Percentiles rank a stretch among this genome's conserved stretches.
phyloP scores from a whole-genome alignment of 2,329 filamentous ascomycete species.

The Fusarium sp. region DNA sequence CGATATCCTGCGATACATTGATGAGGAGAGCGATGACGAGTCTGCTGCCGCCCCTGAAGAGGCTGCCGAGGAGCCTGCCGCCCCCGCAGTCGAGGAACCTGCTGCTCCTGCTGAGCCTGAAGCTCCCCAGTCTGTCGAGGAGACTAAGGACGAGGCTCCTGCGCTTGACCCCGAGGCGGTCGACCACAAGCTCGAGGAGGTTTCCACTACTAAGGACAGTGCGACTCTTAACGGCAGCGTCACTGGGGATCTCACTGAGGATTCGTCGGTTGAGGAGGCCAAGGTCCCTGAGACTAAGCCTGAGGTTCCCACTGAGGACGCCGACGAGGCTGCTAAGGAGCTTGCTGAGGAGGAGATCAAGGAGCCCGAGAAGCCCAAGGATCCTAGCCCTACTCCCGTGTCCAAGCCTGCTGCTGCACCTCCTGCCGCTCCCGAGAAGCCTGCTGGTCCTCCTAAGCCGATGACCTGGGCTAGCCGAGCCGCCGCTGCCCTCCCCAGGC shows the following conservation, averaged over 20 bases:
- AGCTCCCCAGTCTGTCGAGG: slow-evolving; percentile 50
- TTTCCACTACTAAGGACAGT: slow-evolving; percentile 57
- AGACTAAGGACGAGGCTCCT: slow-evolving; percentile 49
- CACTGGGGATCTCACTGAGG: slow-evolving; percentile 53
- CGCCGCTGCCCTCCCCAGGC: slow-evolving; percentile 70
- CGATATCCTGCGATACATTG: slow-evolving; percentile 96
- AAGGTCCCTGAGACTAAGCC: slow-evolving; percentile 59
- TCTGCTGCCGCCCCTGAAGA: slow-evolving; percentile 57
- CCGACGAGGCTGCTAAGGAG: slow-evolving; percentile 67
- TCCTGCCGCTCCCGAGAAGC: slow-evolving; percentile 61
- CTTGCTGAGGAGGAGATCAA: slow-evolving; percentile 69
- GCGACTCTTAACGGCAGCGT: slow-evolving; percentile 54
- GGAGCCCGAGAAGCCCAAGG: slow-evolving; percentile 77
- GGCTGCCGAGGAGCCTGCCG: slow-evolving; percentile 54
- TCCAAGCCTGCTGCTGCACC: slow-evolving; percentile 49
- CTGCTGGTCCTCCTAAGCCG: slow-evolving; percentile 68
- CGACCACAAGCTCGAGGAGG: slow-evolving; percentile 83
- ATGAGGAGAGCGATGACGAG: slow-evolving; percentile 85
- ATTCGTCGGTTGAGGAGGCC: slow-evolving; percentile 54
- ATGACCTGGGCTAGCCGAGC: slow-evolving; percentile 83
- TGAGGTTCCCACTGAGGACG: slow-evolving; percentile 57
- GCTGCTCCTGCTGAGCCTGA: slow-evolving; percentile 55
- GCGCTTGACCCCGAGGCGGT: slow-evolving; percentile 68
- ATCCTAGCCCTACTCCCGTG: slow-evolving; percentile 70
- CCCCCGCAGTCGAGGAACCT: slow-evolving; percentile 50